These are phyloP conservation scores for Backusella parvicylindrica DNA, from an alignment of 192 early-diverging fungal species.

Conservation along the genomic window DNA sequence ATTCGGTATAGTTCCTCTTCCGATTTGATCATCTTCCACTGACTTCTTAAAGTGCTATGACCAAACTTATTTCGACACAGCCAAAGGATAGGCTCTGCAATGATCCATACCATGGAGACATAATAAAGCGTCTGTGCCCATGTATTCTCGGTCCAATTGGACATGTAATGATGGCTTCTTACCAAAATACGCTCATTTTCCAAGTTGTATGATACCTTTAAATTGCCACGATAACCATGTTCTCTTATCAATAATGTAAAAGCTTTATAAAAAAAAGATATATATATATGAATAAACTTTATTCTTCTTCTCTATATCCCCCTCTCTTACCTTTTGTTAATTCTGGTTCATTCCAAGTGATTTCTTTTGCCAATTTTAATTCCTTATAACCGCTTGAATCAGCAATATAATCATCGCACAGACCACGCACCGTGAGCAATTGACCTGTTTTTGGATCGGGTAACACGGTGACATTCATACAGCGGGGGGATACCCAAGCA, in stretches of 20 bases:
- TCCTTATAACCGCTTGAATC: conserved; percentile 34
- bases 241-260: conserved; percentile 32
- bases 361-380: conserved; percentile 38
- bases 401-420: conserved; percentile 35
- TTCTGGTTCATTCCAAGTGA: conserved; percentile 40
- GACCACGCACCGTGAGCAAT: conserved; percentile 17
- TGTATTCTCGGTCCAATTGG: conserved; percentile 15
- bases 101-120: conserved; percentile 45
- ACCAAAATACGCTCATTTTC: conserved; percentile 31
- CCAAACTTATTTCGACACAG: conserved; percentile 24
- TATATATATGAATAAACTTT: not conserved
- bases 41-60: conserved; percentile 23
- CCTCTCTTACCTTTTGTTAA: conserved; percentile 24
- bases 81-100: conserved; percentile 32
- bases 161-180: conserved; percentile 22
- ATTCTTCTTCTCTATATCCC: not conserved
- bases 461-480: conserved; percentile 25
- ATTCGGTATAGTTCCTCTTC: conserved; percentile 24
- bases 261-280: not conserved
- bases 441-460: conserved; percentile 29
- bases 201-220: conserved; percentile 33
- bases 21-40: conserved; percentile 24
- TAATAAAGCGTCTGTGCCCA: conserved; percentile 27
- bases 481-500: conserved; percentile 24
- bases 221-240: conserved; percentile 30